These are phyloP conservation scores for Aspergillus neoniger DNA, from an alignment of 2,329 filamentous ascomycete genomes.

Conservation along the genomic window DNA sequence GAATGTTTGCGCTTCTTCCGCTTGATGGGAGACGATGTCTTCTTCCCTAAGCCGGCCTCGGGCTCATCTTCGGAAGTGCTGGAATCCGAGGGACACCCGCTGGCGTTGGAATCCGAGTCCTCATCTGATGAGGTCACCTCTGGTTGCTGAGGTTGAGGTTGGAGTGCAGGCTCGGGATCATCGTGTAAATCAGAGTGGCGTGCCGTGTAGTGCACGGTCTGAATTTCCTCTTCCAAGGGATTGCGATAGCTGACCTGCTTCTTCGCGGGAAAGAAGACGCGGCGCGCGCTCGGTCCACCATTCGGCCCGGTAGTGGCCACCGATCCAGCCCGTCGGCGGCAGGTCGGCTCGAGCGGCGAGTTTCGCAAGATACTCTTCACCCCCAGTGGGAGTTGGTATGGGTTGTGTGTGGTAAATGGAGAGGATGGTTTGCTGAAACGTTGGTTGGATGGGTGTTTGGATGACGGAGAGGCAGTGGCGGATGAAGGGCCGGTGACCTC, in stretches of 20 bases:
- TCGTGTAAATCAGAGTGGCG: conserved; percentile 56
- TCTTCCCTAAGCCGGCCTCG: conserved; percentile 13
- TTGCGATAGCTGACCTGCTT: conserved; percentile 61
- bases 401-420: conserved; percentile 31
- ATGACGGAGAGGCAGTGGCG: conserved; percentile 40
- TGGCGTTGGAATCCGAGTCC: conserved; percentile 33
- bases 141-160: conserved; percentile 17
- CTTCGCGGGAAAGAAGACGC: conserved; percentile 54
- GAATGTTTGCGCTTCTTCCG: conserved; percentile 42
- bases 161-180: conserved; percentile 26
- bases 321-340: conserved; percentile 44
- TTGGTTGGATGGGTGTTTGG: conserved; percentile 25
- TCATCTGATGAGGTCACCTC: conserved; percentile 25
- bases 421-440: conserved; percentile 34
- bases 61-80: conserved; percentile 37
- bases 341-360: conserved; percentile 42
- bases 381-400: conserved; percentile 48
- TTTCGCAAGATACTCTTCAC: conserved; percentile 52
- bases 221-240: conserved; percentile 61
- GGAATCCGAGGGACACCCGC: conserved; percentile 30
- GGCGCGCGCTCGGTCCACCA: conserved; percentile 36
- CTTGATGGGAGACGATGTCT: conserved; percentile 24
- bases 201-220: conserved; percentile 56
- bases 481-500: conserved; percentile 45
- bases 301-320: conserved; percentile 36